These are phyloP conservation scores for Kuraishia hungarica DNA, from an alignment of 805 yeast species.

Conservation along the genomic window DNA sequence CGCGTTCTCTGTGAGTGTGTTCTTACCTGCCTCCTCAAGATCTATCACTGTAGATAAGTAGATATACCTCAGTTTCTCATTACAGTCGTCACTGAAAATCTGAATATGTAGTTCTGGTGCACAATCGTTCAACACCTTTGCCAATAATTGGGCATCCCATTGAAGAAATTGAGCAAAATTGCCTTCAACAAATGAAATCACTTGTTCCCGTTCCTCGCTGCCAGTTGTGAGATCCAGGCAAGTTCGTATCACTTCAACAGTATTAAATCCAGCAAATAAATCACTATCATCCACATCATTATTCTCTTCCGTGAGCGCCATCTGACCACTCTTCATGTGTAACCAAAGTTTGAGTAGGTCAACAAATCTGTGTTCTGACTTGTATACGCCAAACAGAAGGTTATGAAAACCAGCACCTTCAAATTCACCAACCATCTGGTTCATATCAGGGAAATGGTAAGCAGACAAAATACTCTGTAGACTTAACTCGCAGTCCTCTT, in stretches of 20 bases:
- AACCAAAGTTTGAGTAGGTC: slow-evolving; percentile 51
- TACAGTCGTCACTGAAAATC: slow-evolving; percentile 22
- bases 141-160: slow-evolving; percentile 27
- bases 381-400: slow-evolving; percentile 51
- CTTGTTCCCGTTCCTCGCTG: neutral
- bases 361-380: slow-evolving; percentile 40
- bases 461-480: slow-evolving; percentile 61
- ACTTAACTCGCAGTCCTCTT: slow-evolving; percentile 66
- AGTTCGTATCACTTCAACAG: slow-evolving; percentile 10
- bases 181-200: slow-evolving; percentile 17
- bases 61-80: slow-evolving; percentile 16
- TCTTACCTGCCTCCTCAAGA: slow-evolving; percentile 7
- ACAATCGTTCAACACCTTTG: slow-evolving; percentile 24
- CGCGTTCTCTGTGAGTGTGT: slow-evolving; percentile 2
- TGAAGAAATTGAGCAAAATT: slow-evolving; percentile 19
- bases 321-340: slow-evolving; percentile 4
- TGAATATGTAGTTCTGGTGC: slow-evolving; percentile 30
- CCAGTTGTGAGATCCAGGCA: neutral
- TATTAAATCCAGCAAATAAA: slow-evolving; percentile 21
- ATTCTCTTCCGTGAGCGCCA: slow-evolving; percentile 4
- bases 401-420: slow-evolving; percentile 46
- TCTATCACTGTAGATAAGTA: slow-evolving; percentile 27
- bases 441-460: slow-evolving; percentile 50
- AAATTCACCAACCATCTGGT: slow-evolving; percentile 39
- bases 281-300: slow-evolving; percentile 6